Evolutionary conservation across 441 rosid genomes (phyloP).

Genomic region (Isatis lusitanica): DNA sequence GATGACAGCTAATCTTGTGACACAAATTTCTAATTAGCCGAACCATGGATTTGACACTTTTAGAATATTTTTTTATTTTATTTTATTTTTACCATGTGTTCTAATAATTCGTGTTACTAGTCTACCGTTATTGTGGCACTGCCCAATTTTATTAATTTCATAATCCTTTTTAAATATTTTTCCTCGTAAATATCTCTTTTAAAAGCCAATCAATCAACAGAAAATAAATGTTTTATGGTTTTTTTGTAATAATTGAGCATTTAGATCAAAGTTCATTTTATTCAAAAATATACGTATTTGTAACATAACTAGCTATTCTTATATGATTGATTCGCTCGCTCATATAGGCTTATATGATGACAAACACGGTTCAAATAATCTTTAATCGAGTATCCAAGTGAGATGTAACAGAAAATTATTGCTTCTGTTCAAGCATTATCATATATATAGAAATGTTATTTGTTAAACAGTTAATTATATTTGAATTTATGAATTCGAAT

Average conservation of each 20-base stretch:
- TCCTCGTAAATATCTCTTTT: background rate
- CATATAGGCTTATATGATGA: background rate
- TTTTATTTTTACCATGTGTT: background rate
- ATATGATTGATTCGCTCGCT: background rate
- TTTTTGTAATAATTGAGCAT: background rate
- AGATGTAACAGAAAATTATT: background rate
- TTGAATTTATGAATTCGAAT: background rate
- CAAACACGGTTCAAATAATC: background rate
- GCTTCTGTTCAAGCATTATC: background rate
- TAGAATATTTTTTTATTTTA: background rate
- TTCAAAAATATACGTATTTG: background rate
- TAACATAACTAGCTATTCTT: background rate
- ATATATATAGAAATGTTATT: background rate
- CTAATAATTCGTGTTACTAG: background rate
- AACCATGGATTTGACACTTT: constrained; percentile 28
- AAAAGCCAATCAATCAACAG: background rate
- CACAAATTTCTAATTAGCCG: constrained; percentile 24
- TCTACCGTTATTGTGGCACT: background rate
- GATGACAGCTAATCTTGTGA: constrained; percentile 48
- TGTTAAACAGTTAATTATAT: background rate
- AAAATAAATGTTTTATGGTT: background rate
- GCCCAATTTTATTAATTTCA: background rate
- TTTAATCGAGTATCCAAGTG: background rate
- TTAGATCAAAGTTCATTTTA: background rate
- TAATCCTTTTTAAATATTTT: background rate